Evolutionary conservation across 1,139 yeast species (phyloP).

Genomic region (Eremothecium sinecaudum): DNA sequence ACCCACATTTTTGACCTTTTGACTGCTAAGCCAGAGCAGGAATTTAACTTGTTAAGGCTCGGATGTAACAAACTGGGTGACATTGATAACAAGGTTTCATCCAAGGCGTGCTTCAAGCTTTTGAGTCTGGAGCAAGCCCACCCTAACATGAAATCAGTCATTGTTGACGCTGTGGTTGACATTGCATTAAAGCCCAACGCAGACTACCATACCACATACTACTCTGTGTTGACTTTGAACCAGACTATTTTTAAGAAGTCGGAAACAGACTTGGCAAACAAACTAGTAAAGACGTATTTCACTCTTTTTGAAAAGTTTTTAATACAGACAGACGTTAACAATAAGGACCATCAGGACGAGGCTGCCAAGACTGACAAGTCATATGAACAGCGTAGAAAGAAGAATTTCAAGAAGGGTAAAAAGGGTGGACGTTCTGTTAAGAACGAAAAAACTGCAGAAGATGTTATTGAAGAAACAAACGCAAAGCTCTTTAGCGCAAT

Average conservation of each 20-base stretch:
- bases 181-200: constrained; percentile 63
- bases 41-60: constrained; percentile 74
- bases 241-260: constrained; percentile 80
- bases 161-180: constrained; percentile 74
- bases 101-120: constrained; percentile 76
- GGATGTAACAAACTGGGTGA: constrained; percentile 95
- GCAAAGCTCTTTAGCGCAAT: constrained; percentile 82
- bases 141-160: constrained; percentile 87
- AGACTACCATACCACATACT: constrained; percentile 83
- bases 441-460: constrained; percentile 55
- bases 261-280: constrained; percentile 72
- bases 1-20: constrained; percentile 71
- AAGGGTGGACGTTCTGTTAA: constrained; percentile 80
- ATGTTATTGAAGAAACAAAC: constrained; percentile 72
- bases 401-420: constrained; percentile 47
- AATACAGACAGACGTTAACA: constrained; percentile 52
- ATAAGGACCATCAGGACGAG: constrained; percentile 23
- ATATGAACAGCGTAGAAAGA: constrained; percentile 42
- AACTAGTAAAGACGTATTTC: constrained; percentile 74
- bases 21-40: constrained; percentile 90
- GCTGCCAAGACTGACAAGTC: constrained; percentile 31
- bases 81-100: constrained; percentile 78
- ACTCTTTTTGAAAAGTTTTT: constrained; percentile 76
- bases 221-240: constrained; percentile 77
- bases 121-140: constrained; percentile 81